A percentile compares a stretch with the other conserved stretches of the same genome.
Conservation (phyloP, 768 basidiomycete species). For the Mycena rosella region DNA sequence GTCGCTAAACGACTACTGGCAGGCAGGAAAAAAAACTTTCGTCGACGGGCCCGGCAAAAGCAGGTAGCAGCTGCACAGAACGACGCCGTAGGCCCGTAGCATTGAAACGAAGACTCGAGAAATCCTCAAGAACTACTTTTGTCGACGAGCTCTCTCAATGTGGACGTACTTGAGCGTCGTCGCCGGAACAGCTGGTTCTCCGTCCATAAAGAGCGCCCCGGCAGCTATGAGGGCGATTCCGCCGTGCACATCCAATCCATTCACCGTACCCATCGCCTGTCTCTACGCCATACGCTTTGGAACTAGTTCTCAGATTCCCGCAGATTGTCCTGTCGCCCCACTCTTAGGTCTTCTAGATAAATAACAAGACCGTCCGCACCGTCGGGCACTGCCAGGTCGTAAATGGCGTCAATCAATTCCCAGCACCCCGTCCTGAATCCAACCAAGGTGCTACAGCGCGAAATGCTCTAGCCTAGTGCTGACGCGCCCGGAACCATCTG, state of each 20-base stretch:
- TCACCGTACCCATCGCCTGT: conserved; percentile 53
- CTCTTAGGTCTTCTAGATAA: conserved; percentile 73
- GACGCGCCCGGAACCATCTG: conserved; percentile 73
- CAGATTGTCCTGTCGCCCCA: conserved; percentile 87
- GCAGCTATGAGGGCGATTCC: conserved; percentile 6
- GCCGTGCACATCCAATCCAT: conserved; percentile 14
- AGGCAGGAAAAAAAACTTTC: too few species aligned
- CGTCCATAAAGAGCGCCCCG: not conserved
- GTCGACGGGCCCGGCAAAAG: too few species aligned
- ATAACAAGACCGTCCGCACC: conserved; percentile 78
- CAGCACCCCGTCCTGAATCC: conserved; percentile 81
- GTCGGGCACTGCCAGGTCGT: conserved; percentile 69
- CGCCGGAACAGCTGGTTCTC: not conserved
- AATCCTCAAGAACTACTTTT: too few species aligned
- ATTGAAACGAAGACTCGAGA: too few species aligned
- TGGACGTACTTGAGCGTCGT: not conserved
- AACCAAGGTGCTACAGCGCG: conserved; percentile 89
- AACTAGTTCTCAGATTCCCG: not conserved
- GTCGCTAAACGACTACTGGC: too few species aligned
- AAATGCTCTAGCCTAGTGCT: too few species aligned
- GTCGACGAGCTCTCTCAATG: too few species aligned
- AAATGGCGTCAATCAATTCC: conserved; percentile 72
- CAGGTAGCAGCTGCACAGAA: too few species aligned
- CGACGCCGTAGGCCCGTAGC: too few species aligned
- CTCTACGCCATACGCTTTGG: conserved; percentile 12